Base-by-base conservation (phyloP, 345 rosid species). In the Moringa oleifera region DNA sequence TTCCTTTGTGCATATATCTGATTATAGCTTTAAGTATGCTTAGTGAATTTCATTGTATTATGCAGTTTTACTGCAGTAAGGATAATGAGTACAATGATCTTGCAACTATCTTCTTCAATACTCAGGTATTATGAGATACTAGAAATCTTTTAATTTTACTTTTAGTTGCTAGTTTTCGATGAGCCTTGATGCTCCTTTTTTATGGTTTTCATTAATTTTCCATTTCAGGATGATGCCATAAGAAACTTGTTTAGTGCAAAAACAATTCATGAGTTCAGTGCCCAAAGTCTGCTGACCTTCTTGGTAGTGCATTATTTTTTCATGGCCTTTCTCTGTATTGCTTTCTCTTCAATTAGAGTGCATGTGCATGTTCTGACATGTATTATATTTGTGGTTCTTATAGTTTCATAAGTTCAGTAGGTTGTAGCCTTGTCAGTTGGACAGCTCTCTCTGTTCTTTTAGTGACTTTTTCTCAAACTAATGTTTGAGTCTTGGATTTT, bases 221-320 rank as follows among this genome's bases (percentile, higher is more conserved):
- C 61, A 33, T 55, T 36, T 45, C 88, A 93, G 99, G 99, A 94
- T 83, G 97, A 94, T 77, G 99, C 99, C 56, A 94, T 90, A 65
- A 85, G 99, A 78, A 94, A 94, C 80, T 79, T 94, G 81, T 94
- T 94, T 70, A 94, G 99, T 73, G 96, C 99, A 57, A 94, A 90
- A 77, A 94, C 99, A 61, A 77, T 88, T 78, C 99, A 90, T 49
- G 99, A 90, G 77, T 94, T 79, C 77, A 90, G 96, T 71, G 91
- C 99, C 49, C 96, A 88, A 70, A 88, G 92, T 78, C 74, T 94
- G 68, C 70, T 88, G 76, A 88, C 99, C 20, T 94, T 90, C 79
- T 83, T 94, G 97, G 99, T 94, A 88, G 23, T 51, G 31, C 47
- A 15, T 41, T 41, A 1, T 41, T 41, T 41, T 11, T 15, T 41